A percentile compares a stretch with the other conserved stretches of the same genome.
These are phyloP conservation scores for Mucor saturninus DNA, from an alignment of 371 early-diverging fungal genomes.

Conservation along the genomic window DNA sequence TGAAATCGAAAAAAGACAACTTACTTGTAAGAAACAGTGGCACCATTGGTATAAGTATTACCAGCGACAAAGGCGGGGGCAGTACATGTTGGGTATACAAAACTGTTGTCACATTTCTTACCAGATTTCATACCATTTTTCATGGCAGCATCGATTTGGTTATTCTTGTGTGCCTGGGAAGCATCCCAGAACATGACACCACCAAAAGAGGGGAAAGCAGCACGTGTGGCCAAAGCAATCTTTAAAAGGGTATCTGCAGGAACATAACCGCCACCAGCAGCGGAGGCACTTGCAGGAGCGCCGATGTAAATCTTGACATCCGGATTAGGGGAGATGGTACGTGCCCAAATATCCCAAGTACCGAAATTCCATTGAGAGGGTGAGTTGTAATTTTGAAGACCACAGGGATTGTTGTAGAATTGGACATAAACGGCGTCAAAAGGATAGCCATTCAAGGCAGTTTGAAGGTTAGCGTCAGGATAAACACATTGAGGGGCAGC, in stretches of 20 bases:
- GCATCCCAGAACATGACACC: constrained; percentile 72
- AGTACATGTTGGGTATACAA: constrained; percentile 34
- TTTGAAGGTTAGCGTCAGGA: constrained; percentile 66
- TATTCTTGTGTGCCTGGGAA: constrained; percentile 50
- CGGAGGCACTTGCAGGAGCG: constrained; percentile 60
- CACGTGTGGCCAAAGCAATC: constrained; percentile 35
- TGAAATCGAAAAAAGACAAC: constrained; percentile 9
- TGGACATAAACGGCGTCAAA: constrained; percentile 77
- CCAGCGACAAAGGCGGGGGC: constrained; percentile 45
- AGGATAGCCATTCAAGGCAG: constrained; percentile 55
- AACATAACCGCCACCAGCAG: constrained; percentile 66
- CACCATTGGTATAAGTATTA: constrained; percentile 45
- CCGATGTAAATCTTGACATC: constrained; percentile 66
- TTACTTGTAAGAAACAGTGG: constrained; percentile 56
- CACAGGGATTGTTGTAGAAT: constrained; percentile 82
- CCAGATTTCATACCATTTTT: constrained; percentile 30
- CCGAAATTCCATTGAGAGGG: constrained; percentile 53
- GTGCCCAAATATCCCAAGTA: constrained; percentile 72
- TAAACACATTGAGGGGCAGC: constrained; percentile 80
- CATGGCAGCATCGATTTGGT: constrained; percentile 31
- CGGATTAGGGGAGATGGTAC: constrained; percentile 57
- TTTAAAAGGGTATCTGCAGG: constrained; percentile 27
- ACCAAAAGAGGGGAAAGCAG: constrained; percentile 57
- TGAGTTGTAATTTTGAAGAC: constrained; percentile 55
- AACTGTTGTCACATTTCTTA: constrained; percentile 29